Percentiles rank a stretch among this genome's conserved stretches.
Evolutionary conservation across 176 grass and related monocot genomes (phyloP).

Genomic region (Bolboschoenus planiculmis): DNA sequence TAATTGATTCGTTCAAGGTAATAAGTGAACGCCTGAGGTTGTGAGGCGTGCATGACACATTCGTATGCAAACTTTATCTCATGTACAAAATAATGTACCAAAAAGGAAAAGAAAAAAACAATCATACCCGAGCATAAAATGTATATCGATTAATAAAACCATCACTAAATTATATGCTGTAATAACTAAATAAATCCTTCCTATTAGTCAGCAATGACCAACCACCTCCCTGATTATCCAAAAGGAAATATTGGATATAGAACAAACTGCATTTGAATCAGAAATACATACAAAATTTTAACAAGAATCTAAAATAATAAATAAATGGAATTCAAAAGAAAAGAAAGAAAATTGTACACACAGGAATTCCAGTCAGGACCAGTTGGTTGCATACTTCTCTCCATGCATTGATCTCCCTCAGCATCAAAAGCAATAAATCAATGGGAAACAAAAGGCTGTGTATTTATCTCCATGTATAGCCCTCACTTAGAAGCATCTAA

Average conservation of each 20-base stretch:
- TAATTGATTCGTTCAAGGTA: not conserved
- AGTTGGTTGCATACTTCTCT: not conserved
- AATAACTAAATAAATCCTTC: not conserved
- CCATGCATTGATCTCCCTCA: not conserved
- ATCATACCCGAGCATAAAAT: not conserved
- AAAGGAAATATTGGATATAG: not conserved
- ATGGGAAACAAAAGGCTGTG: not conserved
- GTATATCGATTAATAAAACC: not conserved
- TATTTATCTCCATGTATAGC: not conserved
- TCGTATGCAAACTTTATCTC: not conserved
- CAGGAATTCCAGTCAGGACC: not conserved
- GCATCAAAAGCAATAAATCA: slow-evolving; percentile 1
- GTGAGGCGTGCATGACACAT: not conserved
- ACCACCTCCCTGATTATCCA: not conserved
- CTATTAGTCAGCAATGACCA: not conserved
- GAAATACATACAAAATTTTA: slow-evolving; percentile 23
- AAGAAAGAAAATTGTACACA: slow-evolving; percentile 8
- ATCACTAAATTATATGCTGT: not conserved
- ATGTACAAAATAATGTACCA: not conserved
- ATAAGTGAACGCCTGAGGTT: not conserved
- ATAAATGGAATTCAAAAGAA: slow-evolving; percentile 17
- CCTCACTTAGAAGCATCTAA: not conserved
- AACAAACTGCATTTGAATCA: not conserved
- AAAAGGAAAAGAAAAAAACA: not conserved
- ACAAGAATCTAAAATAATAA: slow-evolving; percentile 18